A percentile compares a stretch with the other conserved stretches of the same genome.
Conservation (phyloP, 495 filamentous ascomycete genomes). For the Penicillium antarcticum region DNA sequence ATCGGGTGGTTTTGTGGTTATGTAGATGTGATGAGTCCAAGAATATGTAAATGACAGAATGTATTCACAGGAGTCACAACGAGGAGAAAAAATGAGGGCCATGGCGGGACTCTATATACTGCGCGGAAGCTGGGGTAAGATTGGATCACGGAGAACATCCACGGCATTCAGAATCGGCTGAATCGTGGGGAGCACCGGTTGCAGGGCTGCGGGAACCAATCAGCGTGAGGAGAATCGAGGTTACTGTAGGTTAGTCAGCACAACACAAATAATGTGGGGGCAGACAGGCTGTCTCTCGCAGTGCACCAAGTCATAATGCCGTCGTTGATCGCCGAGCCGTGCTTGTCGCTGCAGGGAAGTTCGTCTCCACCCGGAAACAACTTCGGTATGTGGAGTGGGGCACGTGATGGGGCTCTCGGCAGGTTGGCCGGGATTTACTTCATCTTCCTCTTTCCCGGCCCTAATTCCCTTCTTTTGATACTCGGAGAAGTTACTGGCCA, state of each 20-base stretch:
- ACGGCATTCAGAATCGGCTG: constrained; percentile 43
- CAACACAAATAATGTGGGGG: constrained; percentile 7
- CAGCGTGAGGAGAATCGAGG: not conserved
- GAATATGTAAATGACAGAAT: not conserved
- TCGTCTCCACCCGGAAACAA: constrained; percentile 17
- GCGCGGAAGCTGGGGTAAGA: constrained; percentile 20
- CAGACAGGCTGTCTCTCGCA: not conserved
- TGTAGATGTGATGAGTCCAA: not conserved
- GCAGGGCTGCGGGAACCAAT: constrained; percentile 12
- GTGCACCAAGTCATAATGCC: constrained; percentile 24
- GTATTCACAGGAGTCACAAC: not conserved
- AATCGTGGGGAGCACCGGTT: constrained; percentile 25
- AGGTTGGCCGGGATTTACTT: constrained; percentile 27
- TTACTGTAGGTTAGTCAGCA: constrained; percentile 8
- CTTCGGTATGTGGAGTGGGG: constrained; percentile 32
- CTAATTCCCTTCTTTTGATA: too few species aligned
- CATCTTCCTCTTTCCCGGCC: not conserved
- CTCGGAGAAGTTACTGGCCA: too few species aligned
- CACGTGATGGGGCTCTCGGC: constrained; percentile 31
- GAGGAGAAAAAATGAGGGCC: constrained; percentile 15
- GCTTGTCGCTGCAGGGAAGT: not conserved
- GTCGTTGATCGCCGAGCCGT: constrained; percentile 19
- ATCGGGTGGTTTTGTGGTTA: not conserved
- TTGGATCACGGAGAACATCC: constrained; percentile 28
- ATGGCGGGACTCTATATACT: constrained; percentile 32